Evolutionary conservation across 2,329 filamentous ascomycete genomes (phyloP).

Genomic region (Fusarium penzigii): DNA sequence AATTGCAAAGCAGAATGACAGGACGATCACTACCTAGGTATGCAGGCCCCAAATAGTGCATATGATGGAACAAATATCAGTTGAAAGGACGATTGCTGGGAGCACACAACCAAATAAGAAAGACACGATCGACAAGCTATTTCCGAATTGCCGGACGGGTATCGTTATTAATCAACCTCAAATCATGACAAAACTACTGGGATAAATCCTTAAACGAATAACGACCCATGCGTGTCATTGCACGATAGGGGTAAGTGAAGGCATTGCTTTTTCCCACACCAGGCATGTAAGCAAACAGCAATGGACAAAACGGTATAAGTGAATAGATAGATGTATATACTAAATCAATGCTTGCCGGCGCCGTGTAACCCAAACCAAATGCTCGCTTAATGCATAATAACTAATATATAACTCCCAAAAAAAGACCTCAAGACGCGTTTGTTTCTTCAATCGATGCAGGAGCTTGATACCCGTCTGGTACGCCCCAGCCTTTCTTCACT

Average conservation of each 20-base stretch:
- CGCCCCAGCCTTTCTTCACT: slow-evolving; percentile 18
- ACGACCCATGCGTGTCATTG: no score
- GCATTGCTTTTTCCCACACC: no score
- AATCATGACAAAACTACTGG: no score
- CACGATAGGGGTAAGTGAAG: no score
- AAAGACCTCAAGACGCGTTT: not conserved
- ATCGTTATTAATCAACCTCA: not conserved
- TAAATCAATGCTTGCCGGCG: not conserved
- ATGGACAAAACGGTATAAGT: not conserved
- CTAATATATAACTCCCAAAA: not conserved
- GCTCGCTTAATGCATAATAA: not conserved
- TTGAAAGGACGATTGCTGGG: no score
- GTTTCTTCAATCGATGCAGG: slow-evolving; percentile 6
- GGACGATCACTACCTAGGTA: no score
- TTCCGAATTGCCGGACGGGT: not conserved
- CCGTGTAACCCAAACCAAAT: not conserved
- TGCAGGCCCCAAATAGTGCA: not conserved
- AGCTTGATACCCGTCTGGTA: slow-evolving; percentile 20
- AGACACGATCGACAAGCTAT: not conserved
- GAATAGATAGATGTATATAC: not conserved
- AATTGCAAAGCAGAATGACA: no score
- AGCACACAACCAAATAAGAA: not conserved
- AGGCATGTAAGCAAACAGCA: no score
- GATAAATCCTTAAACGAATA: no score
- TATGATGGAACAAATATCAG: not conserved